Percentiles rank a stretch among this genome's conserved stretches.
These are phyloP conservation scores for Austroboletus eburneus DNA, from an alignment of 768 basidiomycete species.

Conservation along the genomic window DNA sequence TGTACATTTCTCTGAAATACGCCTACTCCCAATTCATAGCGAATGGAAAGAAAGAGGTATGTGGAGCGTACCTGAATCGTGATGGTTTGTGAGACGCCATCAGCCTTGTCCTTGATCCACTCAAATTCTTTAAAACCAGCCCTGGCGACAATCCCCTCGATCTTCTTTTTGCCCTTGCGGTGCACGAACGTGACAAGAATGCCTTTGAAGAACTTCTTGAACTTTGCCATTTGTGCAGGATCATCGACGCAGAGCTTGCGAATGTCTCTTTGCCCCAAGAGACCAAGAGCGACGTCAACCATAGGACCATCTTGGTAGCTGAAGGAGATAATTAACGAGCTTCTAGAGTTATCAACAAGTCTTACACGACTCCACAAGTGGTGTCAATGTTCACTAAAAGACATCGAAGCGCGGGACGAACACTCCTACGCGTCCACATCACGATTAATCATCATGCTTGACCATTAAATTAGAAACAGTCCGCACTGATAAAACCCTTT, in stretches of 20 bases:
- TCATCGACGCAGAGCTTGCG: constrained; percentile 29
- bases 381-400: constrained; percentile 48
- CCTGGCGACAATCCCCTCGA: constrained; percentile 33
- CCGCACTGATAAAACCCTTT: constrained; percentile 48
- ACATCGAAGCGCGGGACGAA: constrained; percentile 38
- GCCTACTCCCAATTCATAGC: constrained; percentile 31
- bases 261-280: constrained; percentile 22
- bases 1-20: constrained; percentile 36
- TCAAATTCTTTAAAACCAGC: constrained; percentile 41
- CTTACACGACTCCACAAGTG: constrained; percentile 43
- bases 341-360: background rate
- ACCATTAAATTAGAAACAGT: background rate
- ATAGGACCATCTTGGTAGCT: constrained; percentile 28
- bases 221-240: constrained; percentile 24
- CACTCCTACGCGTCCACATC: constrained; percentile 34
- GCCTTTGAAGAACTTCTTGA: constrained; percentile 39
- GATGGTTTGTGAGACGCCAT: constrained; percentile 15
- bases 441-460: background rate
- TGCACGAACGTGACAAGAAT: constrained; percentile 31
- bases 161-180: constrained; percentile 28
- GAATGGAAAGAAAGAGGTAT: background rate
- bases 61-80: constrained; percentile 38
- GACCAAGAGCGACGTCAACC: constrained; percentile 30
- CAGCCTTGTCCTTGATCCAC: constrained; percentile 30
- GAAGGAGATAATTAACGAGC: background rate